Evolutionary conservation across 306 rosid species (phyloP).

Genomic region (Medicago lupulina): DNA sequence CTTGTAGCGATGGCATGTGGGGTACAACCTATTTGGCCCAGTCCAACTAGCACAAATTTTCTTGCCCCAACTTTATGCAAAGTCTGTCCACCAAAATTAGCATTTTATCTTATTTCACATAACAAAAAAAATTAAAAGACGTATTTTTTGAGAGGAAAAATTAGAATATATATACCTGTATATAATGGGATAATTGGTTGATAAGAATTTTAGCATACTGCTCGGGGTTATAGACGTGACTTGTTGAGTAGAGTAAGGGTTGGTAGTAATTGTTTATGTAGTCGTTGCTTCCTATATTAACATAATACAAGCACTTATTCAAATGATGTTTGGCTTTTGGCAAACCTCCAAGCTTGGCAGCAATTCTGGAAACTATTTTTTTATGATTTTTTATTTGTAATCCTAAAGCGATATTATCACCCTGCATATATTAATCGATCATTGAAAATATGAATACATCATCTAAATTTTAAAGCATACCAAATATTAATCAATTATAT

Average conservation of each 20-base stretch:
- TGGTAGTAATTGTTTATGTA: conserved; percentile 59
- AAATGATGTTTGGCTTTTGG: conserved; percentile 15
- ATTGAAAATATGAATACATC: neutral
- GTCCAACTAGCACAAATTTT: conserved; percentile 51
- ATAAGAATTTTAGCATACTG: conserved; percentile 50
- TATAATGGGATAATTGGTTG: neutral
- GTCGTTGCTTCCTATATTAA: conserved; percentile 65
- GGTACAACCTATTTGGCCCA: conserved; percentile 55
- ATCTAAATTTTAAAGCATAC: no score
- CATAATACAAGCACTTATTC: conserved; percentile 57
- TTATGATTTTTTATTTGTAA: conserved; percentile 50
- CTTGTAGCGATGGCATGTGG: conserved; percentile 20
- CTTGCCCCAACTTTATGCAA: conserved; percentile 57
- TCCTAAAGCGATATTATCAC: conserved; percentile 39
- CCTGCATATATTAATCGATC: conserved; percentile 43
- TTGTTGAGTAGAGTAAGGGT: conserved; percentile 43
- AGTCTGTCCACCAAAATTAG: conserved; percentile 21
- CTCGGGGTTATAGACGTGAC: conserved; percentile 26
- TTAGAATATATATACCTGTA: conserved; percentile 44
- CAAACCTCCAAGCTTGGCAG: neutral
- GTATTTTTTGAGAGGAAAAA: no score
- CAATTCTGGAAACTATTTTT: conserved; percentile 14
- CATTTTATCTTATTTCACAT: neutral
- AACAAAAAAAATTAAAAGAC: neutral
- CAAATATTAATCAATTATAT: no score